Evolutionary conservation across 495 filamentous ascomycete genomes (phyloP), one percentile per base, ranked within the genome.

Genomic region (Alectoria sarmentosa): DNA sequence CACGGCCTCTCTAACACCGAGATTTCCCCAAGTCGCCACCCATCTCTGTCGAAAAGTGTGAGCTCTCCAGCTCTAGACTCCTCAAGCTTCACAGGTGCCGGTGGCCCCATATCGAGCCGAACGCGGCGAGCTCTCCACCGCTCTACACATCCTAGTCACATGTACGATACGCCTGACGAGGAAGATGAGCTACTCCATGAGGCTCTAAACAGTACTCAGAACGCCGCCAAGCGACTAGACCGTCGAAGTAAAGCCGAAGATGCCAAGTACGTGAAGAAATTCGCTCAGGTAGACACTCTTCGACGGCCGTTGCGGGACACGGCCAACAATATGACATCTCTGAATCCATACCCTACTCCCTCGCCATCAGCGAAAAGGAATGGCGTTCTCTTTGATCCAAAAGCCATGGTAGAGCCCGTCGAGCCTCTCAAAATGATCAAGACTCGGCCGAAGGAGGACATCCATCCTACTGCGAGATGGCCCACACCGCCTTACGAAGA

Each of bases 401-500:
- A 78, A 41, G 78, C 87, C 60, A 84, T 91, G 63, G 78, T 79
- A 21, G 73, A 86, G 15, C 84, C 82, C 36, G 87, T 87, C 55
- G 82, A 84, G 64, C 79, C 80, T 4, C 69, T 83, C 49, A 74
- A 80, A 46, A 74, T 78, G 54, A 72, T 73, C 70, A 85, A 82
- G 65, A 61, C 67, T 23, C 76, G 71, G 37, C 63, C 73, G 17
- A 75, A 77, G 34, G 74, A 80, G 58, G 76, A 55, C 52, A n/a
- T 55, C 17, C 83, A 36, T 80, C 86, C 66, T 80, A 82, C 64
- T 83, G 88, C 52, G 54, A 91, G 92, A 74, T 96, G 91, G 89
- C 92, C 92, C 34, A 98, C 94, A n/a, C 95, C 95, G 46, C 94
- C 94, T 36, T 95, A 96, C 69, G 87, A 89, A 62, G 92, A 95